Conservation (phyloP, 2,329 filamentous ascomycete species). For the Lomentospora prolificans region DNA sequence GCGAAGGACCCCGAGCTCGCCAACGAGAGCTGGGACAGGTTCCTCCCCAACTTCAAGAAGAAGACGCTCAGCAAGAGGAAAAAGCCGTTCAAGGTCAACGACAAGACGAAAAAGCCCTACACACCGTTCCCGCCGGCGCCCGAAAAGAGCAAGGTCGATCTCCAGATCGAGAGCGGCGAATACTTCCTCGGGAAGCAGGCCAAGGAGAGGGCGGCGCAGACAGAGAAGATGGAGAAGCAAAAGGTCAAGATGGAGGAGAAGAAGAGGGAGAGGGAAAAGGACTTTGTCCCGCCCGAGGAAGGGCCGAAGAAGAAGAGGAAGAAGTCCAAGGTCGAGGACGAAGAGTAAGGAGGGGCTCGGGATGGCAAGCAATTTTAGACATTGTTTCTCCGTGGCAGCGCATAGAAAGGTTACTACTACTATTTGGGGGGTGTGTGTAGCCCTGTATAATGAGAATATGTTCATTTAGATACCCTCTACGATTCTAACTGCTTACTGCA, state of each 20-base stretch:
- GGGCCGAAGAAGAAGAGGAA: slow-evolving; percentile 55
- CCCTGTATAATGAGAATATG: slow-evolving; percentile 6
- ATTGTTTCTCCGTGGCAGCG: too few relatives aligned
- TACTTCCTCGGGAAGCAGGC: slow-evolving; percentile 92
- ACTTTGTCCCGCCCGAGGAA: slow-evolving; percentile 83
- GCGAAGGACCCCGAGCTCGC: slow-evolving; percentile 80
- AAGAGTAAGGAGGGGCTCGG: not conserved
- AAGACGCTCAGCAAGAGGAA: slow-evolving; percentile 76
- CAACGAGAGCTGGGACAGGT: slow-evolving; percentile 88
- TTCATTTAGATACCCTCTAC: slow-evolving; percentile 6
- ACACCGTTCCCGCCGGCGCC: slow-evolving; percentile 94
- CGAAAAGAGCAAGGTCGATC: slow-evolving; percentile 97
- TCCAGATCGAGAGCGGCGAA: slow-evolving; percentile 96
- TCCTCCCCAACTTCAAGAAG: slow-evolving; percentile 96
- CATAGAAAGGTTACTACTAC: not conserved
- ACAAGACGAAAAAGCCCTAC: slow-evolving; percentile 91
- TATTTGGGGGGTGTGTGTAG: not conserved
- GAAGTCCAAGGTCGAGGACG: slow-evolving; percentile 29
- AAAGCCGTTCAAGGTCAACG: slow-evolving; percentile 73
- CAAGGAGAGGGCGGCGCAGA: slow-evolving; percentile 72
- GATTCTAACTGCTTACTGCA: not conserved
- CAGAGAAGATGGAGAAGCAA: slow-evolving; percentile 76
- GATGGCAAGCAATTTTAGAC: too few relatives aligned
- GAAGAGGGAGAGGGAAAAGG: slow-evolving; percentile 72
- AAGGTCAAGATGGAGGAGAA: slow-evolving; percentile 81